These are phyloP conservation scores for Dipodascus albidus DNA, from an alignment of 805 yeast species.

Conservation along the genomic window DNA sequence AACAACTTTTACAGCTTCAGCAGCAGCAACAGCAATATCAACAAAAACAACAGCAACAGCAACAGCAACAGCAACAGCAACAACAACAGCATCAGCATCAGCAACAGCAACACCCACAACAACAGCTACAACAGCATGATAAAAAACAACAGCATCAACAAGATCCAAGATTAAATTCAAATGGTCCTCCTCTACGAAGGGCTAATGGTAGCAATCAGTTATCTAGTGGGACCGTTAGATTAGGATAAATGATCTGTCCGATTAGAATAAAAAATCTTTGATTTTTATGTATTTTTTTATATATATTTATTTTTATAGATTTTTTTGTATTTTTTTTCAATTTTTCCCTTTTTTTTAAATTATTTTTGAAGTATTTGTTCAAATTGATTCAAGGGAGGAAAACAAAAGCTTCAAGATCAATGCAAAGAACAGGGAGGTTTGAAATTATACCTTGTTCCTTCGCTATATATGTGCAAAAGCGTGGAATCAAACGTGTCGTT, in stretches of 20 bases:
- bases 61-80: not conserved
- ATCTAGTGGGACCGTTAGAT: not conserved
- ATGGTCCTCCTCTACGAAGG: not conserved
- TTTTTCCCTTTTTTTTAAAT: not conserved
- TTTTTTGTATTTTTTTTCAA: not conserved
- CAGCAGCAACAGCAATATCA: not conserved
- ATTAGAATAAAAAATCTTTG: not conserved
- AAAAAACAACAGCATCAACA: not conserved
- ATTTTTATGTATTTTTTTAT: not conserved
- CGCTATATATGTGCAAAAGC: constrained; percentile 51
- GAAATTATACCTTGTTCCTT: constrained; percentile 27
- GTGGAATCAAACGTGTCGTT: constrained; percentile 49
- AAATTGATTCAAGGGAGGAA: no score
- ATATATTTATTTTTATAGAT: not conserved
- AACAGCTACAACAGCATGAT: not conserved
- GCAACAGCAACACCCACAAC: constrained; percentile 1
- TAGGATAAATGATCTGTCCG: not conserved
- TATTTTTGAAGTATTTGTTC: not conserved
- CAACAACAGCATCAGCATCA: not conserved
- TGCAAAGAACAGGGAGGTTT: no score
- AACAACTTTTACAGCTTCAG: not conserved
- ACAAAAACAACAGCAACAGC: not conserved
- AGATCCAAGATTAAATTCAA: not conserved
- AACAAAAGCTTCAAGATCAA: no score
- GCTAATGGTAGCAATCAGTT: not conserved